These are phyloP conservation scores for Cladorrhinum sp. DNA, from an alignment of 2,329 filamentous ascomycete species.

Conservation along the genomic window DNA sequence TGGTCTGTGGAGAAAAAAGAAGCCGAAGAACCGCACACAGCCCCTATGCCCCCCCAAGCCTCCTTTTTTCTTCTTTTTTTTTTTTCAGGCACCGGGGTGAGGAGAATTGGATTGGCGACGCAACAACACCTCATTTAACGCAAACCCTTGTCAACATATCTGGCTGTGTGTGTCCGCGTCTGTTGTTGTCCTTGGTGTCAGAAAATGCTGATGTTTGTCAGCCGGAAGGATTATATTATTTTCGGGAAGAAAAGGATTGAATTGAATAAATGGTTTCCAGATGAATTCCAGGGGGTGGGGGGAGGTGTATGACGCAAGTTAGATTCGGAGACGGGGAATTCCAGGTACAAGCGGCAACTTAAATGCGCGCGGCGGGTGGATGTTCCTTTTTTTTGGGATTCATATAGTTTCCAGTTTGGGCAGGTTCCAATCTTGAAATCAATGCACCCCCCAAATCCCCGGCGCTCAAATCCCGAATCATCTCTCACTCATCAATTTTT, in stretches of 20 bases:
- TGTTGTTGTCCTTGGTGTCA: too few relatives aligned
- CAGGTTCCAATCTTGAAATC: not conserved
- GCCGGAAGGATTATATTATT: not conserved
- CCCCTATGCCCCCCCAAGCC: not conserved
- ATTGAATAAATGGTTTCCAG: not conserved
- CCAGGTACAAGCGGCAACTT: too few relatives aligned
- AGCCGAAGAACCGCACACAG: not conserved
- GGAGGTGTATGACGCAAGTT: too few relatives aligned
- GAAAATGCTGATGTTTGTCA: not conserved
- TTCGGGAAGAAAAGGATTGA: not conserved
- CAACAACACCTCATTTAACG: too few relatives aligned
- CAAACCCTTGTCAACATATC: too few relatives aligned
- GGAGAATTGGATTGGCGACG: too few relatives aligned
- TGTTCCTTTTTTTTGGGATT: not conserved
- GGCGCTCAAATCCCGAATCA: not conserved
- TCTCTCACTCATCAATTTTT: not conserved
- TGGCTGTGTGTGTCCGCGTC: too few relatives aligned
- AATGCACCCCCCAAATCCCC: not conserved
- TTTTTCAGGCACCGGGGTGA: constrained; percentile 7
- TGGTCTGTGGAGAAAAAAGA: not conserved
- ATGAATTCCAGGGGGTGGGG: not conserved
- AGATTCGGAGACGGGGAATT: too few relatives aligned
- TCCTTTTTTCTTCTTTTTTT: not conserved
- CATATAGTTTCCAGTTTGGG: not conserved
- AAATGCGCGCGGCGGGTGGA: not conserved